Base-by-base conservation (phyloP, 75 land plant genomes). In the Chamaecyparis obtusa region DNA sequence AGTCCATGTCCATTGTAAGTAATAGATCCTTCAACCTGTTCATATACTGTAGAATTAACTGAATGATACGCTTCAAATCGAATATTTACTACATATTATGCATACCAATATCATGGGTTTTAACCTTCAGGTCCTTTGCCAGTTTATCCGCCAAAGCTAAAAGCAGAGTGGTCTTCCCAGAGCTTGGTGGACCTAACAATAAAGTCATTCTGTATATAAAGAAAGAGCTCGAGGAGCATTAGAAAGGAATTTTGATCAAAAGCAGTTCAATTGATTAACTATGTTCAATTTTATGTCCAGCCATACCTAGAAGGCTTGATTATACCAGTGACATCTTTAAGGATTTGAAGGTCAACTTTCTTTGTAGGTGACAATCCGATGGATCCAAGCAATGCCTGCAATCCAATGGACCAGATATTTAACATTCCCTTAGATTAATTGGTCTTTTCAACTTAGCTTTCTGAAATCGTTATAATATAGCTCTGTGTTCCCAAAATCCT, bases 111-210 rank as follows among this genome's bases (percentile, higher is more conserved):
- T 11, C 17, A 32, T n/a, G 35, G 84, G 5, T 56, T 14, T 87
- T 83, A 5, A 41, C 80, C 30, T 64, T 44, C 17, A 77, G 74
- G 35, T 72, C 35, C 36, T 33, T 14, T 57, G 7, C 24, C 85
- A 95, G 92, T 89, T 90, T 96, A 24, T 94, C 95, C 4, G 97
- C 92, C 89, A 96, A 89, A 72, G 95, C 93, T 82, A 94, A 85
- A 75, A 96, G 87, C 87, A 96, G 87, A 14, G 93, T 96, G 33
- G 95, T 94, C 85, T 96, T 96, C 41, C 97, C 97, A 15, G 97
- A 94, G 0, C 91, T 88, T 43, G 97, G 97, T 0, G 97, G 97
- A 0, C 97, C 97, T 79, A 96, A 86, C 51, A 96, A 94, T 71
- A 96, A 85, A 21, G 95, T 92, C 92, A 96, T 88, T 86, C 97